Evolutionary conservation across 176 grass and related monocot species (phyloP), one percentile per base, ranked within the genome.

Genomic region (Echinochloa phyllopogon): DNA sequence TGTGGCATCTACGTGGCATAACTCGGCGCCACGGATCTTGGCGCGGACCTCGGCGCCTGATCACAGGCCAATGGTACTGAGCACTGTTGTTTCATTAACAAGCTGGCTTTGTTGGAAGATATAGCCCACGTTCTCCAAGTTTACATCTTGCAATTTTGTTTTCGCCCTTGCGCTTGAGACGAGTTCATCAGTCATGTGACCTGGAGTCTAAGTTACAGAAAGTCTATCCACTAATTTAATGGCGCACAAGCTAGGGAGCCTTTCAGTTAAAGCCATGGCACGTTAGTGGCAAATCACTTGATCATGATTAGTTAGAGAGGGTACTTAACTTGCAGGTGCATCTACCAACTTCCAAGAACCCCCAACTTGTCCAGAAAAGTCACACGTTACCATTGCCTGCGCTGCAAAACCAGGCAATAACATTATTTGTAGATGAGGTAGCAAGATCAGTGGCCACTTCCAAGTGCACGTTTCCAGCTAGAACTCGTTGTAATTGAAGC

Each of bases 261-360:
- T 72, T 48, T 48, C 4, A 43, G 43, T 14, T 9, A 71, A 15
- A 48, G 69, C 8, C 42, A 71, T 27, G 43, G 13, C 23, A 27
- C 6, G 6, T 17, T 51, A 74, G 47, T 74, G 25, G 25, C 24
- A 51, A 74, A 6, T 52, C 71, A 50, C 24, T 25, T 25, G 42
- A 27, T 14, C 43, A 24, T 45, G 41, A 71, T 25, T 71, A 27
- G 12, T 25, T 71, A 27, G 12, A 48, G 12, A 10, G 5, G 6
- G 41, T 24, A 45, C 41, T 70, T 72, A 50, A 49, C 69, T 72
- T 72, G 69, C 44, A 72, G 29, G 69, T 27, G 24, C n/a, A 50
- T 29, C 16, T 29, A 50, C 14, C 13, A 29, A 29, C 23, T 17
- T 16, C 14, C 29, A 33, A 33, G 29, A 33, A 52, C 51, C 51